Evolutionary conservation across 768 basidiomycete species (phyloP), one percentile per base, ranked within the genome.

Genomic region (Tylopilus balloui): DNA sequence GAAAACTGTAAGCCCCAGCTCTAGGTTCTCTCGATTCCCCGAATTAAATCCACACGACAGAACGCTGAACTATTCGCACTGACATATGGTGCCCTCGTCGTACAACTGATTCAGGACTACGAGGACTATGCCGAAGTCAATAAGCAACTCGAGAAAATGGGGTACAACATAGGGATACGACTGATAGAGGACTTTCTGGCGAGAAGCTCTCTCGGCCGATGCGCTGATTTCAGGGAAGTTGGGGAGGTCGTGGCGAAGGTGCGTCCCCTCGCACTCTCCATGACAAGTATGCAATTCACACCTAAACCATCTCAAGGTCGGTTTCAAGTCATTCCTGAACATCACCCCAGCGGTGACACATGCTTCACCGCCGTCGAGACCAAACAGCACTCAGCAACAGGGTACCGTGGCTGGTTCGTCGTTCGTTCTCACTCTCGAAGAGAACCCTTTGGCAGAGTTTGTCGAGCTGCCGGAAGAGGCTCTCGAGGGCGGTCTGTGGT

Each of bases 141-240:
- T 69, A 94, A 91, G 67, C 94, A 99, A 67, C 84, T 99, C 3
- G 95, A 99, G 61, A 95, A 93, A 73, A 98, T 97, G 95, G 96
- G 96, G 4, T 97, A 96, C 70, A 96, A 94, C 65, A 98, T 99
- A 51, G 96, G 96, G 23, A 95, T 86, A 20, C 78, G 96, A 32
- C 72, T 99, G 46, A 96, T 99, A 49, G 96, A 99, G 64, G 96
- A 99, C 64, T 96, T 99, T 62, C 78, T 99, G 40, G 95, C 96
- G 20, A 83, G 90, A 63, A 93, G 92, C 54, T 83, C 78, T n/a
- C 66, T 96, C 17, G 91, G 89, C n/a, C 76, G 91, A 57, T 99
- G 96, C 68, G 72, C 84, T 14, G 93, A 97, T 71, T 96, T 99
- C 65, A 78, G 79, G 56, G 95, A 98, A 67, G 88, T 92, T 1